Conservation (phyloP, 176 grass and related monocot genomes). For the Calamus simplicifolius region DNA sequence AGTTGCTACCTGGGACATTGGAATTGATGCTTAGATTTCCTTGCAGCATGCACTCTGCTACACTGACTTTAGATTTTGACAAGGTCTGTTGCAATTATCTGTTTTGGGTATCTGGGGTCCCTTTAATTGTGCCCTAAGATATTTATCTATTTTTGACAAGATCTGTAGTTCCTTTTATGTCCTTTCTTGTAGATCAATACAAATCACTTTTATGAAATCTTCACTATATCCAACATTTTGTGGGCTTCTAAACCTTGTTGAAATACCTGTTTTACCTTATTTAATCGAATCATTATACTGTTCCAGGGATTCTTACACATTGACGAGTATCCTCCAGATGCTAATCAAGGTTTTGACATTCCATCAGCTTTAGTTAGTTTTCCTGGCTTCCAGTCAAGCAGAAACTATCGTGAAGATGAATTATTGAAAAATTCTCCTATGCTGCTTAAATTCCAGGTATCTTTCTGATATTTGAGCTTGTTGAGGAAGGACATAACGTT, state of each 20-base stretch:
- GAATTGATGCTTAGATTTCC: constrained; percentile 73
- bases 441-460: constrained; percentile 69
- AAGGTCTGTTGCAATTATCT: constrained; percentile 58
- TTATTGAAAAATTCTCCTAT: constrained; percentile 38
- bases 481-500: too few relatives aligned
- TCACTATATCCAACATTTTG: too few relatives aligned
- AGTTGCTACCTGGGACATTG: constrained; percentile 75
- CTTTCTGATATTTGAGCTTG: constrained; percentile 5
- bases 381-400: constrained; percentile 69
- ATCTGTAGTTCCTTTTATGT: too few relatives aligned
- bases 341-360: constrained; percentile 99
- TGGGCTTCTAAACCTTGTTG: too few relatives aligned
- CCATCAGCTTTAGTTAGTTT: constrained; percentile 92
- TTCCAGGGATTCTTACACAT: constrained; percentile 90
- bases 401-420: constrained; percentile 49
- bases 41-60: constrained; percentile 61
- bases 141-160: too few relatives aligned
- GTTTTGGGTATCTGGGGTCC: neutral
- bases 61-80: constrained; percentile 84
- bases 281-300: constrained; percentile 12
- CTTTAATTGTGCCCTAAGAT: too few relatives aligned
- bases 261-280: neutral
- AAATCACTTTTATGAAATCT: too few relatives aligned
- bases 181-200: too few relatives aligned
- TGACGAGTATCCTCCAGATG: constrained; percentile 98